Conservation (phyloP, 768 basidiomycete genomes). For the Asterophora lycoperdoides region DNA sequence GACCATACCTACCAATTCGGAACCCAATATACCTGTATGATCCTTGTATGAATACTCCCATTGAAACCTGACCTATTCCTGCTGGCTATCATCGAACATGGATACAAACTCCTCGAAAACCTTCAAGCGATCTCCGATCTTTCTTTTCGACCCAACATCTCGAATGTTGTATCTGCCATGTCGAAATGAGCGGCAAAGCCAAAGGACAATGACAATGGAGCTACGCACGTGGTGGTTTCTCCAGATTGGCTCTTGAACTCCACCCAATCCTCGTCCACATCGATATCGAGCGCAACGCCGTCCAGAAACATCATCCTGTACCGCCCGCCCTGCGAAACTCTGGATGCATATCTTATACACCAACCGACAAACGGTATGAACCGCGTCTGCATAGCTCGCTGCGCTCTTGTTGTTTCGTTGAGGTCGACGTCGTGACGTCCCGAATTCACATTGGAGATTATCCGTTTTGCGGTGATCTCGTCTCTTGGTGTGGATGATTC, state of each 20-base stretch:
- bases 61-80: neutral
- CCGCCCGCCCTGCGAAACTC: conserved; percentile 36
- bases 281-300: conserved; percentile 35
- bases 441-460: conserved; percentile 1
- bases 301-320: conserved; percentile 43
- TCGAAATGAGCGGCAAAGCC: neutral
- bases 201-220: neutral
- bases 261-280: conserved; percentile 40
- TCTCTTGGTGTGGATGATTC: neutral
- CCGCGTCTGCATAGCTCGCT: conserved; percentile 28
- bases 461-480: neutral
- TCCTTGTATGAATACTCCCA: neutral
- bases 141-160: conserved; percentile 27
- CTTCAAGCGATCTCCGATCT: conserved; percentile 37
- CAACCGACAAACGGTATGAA: conserved; percentile 39
- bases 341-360: conserved; percentile 37
- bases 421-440: conserved; percentile 16
- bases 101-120: conserved; percentile 39
- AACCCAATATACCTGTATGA: neutral
- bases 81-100: conserved; percentile 32
- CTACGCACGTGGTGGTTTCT: conserved; percentile 24
- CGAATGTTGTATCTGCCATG: conserved; percentile 30
- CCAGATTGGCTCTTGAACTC: conserved; percentile 29
- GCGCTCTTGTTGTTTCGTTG: conserved; percentile 10
- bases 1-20: neutral